Base-by-base conservation (phyloP, 2,329 filamentous ascomycete species). In the Colletotrichum godetiae region DNA sequence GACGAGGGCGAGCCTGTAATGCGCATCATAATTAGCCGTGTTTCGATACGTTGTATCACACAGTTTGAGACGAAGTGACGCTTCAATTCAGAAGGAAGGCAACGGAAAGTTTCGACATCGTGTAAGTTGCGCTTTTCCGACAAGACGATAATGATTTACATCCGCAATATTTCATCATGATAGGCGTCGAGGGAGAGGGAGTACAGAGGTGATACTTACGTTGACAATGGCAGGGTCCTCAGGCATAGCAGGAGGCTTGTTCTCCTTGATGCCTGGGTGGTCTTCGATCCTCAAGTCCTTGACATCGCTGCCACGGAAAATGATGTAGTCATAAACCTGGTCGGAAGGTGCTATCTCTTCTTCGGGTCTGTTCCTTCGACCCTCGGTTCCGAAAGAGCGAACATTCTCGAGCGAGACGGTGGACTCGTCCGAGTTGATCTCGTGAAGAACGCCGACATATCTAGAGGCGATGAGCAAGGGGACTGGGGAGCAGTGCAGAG, bases 331-430 rank as follows among this genome's bases (percentile, higher is more conserved):
- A 87, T 98, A 99, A 80, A 98, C 90, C 81, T 94, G 94, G 75
- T 97, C 92, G 42, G 94, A 96, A 4, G 95, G 90, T 49, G 93
- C 86, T 72, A 98, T 93, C 84, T 98, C 95, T 76, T 97, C 94
- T 22, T 92, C 90, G 22, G 93, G 92, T 77, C 92, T 92, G 77
- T 89, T 91, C 80, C 92, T 93, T 76, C 97, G 94, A 69, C 95
- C 95, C 86, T 99, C 97, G 35, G 97, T 98, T 78, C 97, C 97
- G 81, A 93, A 97, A 4, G 96, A 98, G 76, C 92, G 91, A 82
- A 99, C 97, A 90, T 98, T 96, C 82, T 99, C 95, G 76, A 99
- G 92, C 55, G 97, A 97, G 80, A 99, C 97, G 76, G 97, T 98
- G 59, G 96, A 97, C 78, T 95, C 94, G 84, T 98, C 95, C 75